A percentile compares a stretch with the other conserved stretches of the same genome.
phyloP scores from a whole-genome alignment of 2,329 filamentous ascomycete species.

The Biscogniauxia marginata region DNA sequence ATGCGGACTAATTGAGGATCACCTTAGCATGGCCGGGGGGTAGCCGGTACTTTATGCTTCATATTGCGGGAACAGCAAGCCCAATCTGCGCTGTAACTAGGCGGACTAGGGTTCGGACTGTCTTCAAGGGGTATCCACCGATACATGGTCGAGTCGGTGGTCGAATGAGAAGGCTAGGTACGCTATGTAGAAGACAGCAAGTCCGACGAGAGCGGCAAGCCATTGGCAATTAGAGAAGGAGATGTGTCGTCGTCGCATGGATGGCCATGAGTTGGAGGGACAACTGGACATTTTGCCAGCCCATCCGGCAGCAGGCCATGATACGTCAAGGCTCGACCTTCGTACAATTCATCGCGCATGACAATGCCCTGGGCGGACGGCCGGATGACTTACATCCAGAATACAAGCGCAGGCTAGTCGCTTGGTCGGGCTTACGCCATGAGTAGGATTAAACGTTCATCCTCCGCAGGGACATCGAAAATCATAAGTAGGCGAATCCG shows the following conservation, averaged over 20 bases:
- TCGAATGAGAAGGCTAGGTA: not conserved
- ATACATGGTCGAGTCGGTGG: slow-evolving; percentile 2
- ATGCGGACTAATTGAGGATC: slow-evolving; percentile 9
- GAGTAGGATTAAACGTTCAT: slow-evolving; percentile 12
- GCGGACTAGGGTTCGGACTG: not conserved
- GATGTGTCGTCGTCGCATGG: not conserved
- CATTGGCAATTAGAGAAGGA: slow-evolving; percentile 5
- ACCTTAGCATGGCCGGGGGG: slow-evolving; percentile 8
- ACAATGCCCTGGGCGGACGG: slow-evolving; percentile 15
- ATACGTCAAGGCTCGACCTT: slow-evolving; percentile 7
- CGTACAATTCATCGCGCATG: slow-evolving; percentile 41
- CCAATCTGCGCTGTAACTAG: not conserved
- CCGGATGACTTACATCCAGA: slow-evolving; percentile 24
- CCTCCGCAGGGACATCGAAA: slow-evolving; percentile 21
- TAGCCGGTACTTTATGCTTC: not conserved
- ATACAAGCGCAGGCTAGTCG: slow-evolving; percentile 5
- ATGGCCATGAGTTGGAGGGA: not conserved
- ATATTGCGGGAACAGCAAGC: not conserved
- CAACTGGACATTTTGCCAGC: not conserved
- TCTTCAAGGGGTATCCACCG: not conserved
- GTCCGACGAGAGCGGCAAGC: slow-evolving; percentile 2
- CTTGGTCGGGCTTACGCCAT: slow-evolving; percentile 12
- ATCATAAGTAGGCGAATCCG: not conserved
- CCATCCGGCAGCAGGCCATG: not conserved
- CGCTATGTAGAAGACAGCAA: slow-evolving; percentile 1